A percentile compares a stretch with the other conserved stretches of the same genome.
These are phyloP conservation scores for Corchorus olitorius DNA, from an alignment of 345 rosid genomes.

Conservation along the genomic window DNA sequence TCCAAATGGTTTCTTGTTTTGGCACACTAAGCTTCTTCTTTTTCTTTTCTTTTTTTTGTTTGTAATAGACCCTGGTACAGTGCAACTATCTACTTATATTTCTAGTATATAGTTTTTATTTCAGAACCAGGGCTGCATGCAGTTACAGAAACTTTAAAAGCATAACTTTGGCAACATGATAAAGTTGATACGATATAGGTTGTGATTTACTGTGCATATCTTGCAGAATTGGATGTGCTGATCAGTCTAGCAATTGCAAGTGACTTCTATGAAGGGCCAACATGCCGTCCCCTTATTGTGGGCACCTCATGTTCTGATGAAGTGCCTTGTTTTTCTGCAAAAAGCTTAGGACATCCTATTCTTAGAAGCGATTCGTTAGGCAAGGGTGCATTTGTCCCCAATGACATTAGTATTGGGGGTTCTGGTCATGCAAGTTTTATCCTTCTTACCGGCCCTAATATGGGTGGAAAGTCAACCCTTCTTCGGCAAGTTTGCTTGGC, in stretches of 20 bases:
- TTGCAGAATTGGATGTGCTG: constrained; percentile 91
- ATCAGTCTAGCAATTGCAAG: constrained; percentile 84
- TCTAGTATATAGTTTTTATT: neutral
- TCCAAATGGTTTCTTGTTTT: neutral
- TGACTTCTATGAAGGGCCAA: constrained; percentile 83
- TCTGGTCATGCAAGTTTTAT: constrained; percentile 66
- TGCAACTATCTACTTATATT: neutral
- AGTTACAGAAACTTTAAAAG: neutral
- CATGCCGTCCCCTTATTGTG: constrained; percentile 67
- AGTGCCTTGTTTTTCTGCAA: constrained; percentile 68
- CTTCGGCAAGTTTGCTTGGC: constrained; percentile 98
- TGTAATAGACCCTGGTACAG: no score
- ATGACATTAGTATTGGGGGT: constrained; percentile 77
- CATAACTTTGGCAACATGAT: neutral
- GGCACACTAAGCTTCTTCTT: neutral
- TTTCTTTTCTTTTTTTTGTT: neutral
- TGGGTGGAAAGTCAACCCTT: constrained; percentile 99
- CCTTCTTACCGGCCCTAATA: constrained; percentile 98
- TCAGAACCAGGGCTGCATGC: neutral
- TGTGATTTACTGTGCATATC: constrained; percentile 15
- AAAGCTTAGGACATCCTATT: constrained; percentile 85
- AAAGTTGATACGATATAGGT: neutral
- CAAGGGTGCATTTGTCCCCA: constrained; percentile 87
- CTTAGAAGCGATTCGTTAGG: constrained; percentile 88
- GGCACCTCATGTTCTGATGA: constrained; percentile 46